Conservation (phyloP, 2,329 filamentous ascomycete genomes). For the Cladosporium halotolerans region DNA sequence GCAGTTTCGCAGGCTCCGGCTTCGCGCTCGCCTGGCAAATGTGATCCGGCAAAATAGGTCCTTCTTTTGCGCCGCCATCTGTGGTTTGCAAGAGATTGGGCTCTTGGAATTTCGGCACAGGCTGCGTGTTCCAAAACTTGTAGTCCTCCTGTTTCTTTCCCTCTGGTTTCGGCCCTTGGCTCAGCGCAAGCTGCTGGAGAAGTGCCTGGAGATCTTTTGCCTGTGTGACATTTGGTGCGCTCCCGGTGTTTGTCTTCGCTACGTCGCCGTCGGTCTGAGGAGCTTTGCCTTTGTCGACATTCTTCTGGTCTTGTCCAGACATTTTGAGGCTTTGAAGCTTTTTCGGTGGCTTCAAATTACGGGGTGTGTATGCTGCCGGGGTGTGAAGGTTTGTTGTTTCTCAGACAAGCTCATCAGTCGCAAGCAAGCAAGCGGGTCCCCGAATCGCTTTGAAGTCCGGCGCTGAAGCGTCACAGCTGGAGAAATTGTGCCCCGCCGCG, state of each 20-base stretch:
- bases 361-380: too few species aligned
- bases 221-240: constrained; percentile 8
- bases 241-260: constrained; percentile 11
- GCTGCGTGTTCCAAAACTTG: constrained; percentile 98
- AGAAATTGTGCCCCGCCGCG: too few species aligned
- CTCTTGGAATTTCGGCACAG: constrained; percentile 73
- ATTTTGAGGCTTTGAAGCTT: neutral
- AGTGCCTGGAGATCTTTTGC: constrained; percentile 25
- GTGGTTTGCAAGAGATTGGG: constrained; percentile 30
- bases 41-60: constrained; percentile 73
- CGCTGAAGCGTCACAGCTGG: too few species aligned
- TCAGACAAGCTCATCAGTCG: too few species aligned
- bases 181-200: constrained; percentile 25
- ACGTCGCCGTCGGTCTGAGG: neutral
- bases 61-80: constrained; percentile 55
- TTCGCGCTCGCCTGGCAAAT: constrained; percentile 54
- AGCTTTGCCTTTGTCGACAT: constrained; percentile 3
- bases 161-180: constrained; percentile 22
- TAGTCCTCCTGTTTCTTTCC: constrained; percentile 47
- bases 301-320: neutral
- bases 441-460: too few species aligned
- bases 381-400: too few species aligned
- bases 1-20: constrained; percentile 60
- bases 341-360: too few species aligned
- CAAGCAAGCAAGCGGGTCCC: too few species aligned